Conservation (phyloP, 129 eudicot species). For the Helianthus tuberosus region DNA sequence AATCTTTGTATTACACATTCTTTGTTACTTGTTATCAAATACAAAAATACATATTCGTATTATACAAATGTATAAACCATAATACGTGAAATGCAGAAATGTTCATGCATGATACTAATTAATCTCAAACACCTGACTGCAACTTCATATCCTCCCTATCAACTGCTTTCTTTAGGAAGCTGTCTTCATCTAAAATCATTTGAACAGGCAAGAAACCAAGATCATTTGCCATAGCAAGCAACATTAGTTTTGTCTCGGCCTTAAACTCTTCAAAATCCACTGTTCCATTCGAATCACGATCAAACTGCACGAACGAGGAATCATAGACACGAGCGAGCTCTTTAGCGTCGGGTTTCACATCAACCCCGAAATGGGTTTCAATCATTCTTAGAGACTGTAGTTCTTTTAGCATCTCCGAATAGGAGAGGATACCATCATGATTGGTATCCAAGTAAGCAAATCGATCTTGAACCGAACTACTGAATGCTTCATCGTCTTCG, state of each 20-base stretch:
- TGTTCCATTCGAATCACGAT: conserved; percentile 45
- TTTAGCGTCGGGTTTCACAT: conserved; percentile 43
- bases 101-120: too few relatives aligned
- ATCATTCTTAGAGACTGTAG: conserved; percentile 44
- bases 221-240: conserved; percentile 49
- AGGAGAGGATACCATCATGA: conserved; percentile 52
- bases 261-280: conserved; percentile 42
- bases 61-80: too few relatives aligned
- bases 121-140: not conserved
- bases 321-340: conserved; percentile 39
- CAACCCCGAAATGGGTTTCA: conserved; percentile 61
- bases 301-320: conserved; percentile 49
- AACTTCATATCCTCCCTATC: conserved; percentile 38
- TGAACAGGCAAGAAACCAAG: conserved; percentile 57
- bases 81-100: too few relatives aligned
- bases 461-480: conserved; percentile 39
- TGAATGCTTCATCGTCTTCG: conserved; percentile 55
- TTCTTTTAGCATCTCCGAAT: conserved; percentile 49
- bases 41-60: too few relatives aligned
- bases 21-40: too few relatives aligned
- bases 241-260: too few relatives aligned
- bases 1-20: too few relatives aligned
- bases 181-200: conserved; percentile 54
- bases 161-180: conserved; percentile 50
- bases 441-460: conserved; percentile 45